Percentiles rank a stretch among this genome's conserved stretches.
phyloP scores from a whole-genome alignment of 108 stramenopile genomes.

The Discostella pseudostelligera region DNA sequence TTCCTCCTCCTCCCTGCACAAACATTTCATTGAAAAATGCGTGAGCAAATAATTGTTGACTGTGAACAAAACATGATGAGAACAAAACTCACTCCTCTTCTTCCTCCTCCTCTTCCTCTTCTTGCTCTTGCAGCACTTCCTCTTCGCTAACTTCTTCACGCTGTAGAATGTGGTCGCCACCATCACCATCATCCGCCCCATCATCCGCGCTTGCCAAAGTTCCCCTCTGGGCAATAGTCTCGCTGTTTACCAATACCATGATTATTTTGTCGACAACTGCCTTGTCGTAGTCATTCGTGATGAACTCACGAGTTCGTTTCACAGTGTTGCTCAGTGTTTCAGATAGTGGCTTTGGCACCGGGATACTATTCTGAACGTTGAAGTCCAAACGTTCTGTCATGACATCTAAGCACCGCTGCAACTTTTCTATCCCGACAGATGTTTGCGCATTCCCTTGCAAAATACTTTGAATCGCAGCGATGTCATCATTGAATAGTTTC shows the following conservation, averaged over 20 bases:
- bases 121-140: slow-evolving; percentile 97
- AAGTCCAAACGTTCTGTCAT: slow-evolving; percentile 95
- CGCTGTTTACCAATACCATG: slow-evolving; percentile 90
- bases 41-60: slow-evolving; percentile 8
- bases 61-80: background rate
- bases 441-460: slow-evolving; percentile 54
- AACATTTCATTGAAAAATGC: background rate
- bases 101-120: slow-evolving; percentile 82
- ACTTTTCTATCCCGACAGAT: slow-evolving; percentile 73
- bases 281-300: slow-evolving; percentile 83
- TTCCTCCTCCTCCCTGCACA: slow-evolving; percentile 89
- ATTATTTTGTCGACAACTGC: slow-evolving; percentile 92
- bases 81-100: slow-evolving; percentile 5
- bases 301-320: slow-evolving; percentile 73
- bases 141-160: slow-evolving; percentile 96
- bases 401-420: slow-evolving; percentile 89
- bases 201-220: slow-evolving; percentile 60
- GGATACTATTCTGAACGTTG: slow-evolving; percentile 94
- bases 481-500: slow-evolving; percentile 76
- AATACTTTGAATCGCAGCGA: slow-evolving; percentile 74
- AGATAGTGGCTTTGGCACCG: slow-evolving; percentile 80
- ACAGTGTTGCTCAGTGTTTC: slow-evolving; percentile 82
- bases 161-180: slow-evolving; percentile 78
- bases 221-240: slow-evolving; percentile 66
- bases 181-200: slow-evolving; percentile 82